A percentile compares a stretch with the other conserved stretches of the same genome.
phyloP scores from a whole-genome alignment of 1,139 yeast genomes.

The Pichia kudriavzevii region DNA sequence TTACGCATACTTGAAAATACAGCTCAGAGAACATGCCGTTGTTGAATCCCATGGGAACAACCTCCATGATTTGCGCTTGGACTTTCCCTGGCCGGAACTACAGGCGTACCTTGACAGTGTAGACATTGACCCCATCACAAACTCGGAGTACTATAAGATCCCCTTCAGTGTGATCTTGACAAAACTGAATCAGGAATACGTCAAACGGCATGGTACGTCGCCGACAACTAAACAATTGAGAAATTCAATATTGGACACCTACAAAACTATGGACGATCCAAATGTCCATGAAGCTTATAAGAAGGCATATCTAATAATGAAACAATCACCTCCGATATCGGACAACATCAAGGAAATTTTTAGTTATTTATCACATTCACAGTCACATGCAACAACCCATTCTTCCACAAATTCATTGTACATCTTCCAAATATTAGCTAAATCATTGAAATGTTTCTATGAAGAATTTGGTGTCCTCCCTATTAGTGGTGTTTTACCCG shows the following conservation, averaged over 20 bases:
- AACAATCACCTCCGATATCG: slow-evolving; percentile 25
- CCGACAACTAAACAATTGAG: slow-evolving; percentile 51
- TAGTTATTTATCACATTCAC: too few relatives aligned
- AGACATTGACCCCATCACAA: slow-evolving; percentile 40
- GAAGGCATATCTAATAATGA: slow-evolving; percentile 46
- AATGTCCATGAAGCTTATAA: slow-evolving; percentile 69
- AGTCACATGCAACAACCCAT: too few relatives aligned
- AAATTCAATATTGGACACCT: slow-evolving; percentile 31
- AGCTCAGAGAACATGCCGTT: slow-evolving; percentile 48
- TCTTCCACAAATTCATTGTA: too few relatives aligned
- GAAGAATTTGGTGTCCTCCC: slow-evolving; percentile 43
- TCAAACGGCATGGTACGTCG: slow-evolving; percentile 24
- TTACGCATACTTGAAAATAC: slow-evolving; percentile 55
- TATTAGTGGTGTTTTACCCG: slow-evolving; percentile 70
- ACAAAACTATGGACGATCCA: slow-evolving; percentile 36
- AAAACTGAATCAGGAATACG: slow-evolving; percentile 46
- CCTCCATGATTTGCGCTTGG: slow-evolving; percentile 62
- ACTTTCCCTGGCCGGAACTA: slow-evolving; percentile 73
- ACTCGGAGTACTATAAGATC: slow-evolving; percentile 49
- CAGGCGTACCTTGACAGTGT: slow-evolving; percentile 42
- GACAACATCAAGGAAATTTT: slow-evolving; percentile 30
- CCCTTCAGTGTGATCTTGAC: slow-evolving; percentile 68
- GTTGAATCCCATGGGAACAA: slow-evolving; percentile 63
- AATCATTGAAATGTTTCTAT: slow-evolving; percentile 49
- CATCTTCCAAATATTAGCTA: slow-evolving; percentile 58